These are phyloP conservation scores for Dryadomyces quercivorus DNA, from an alignment of 2,329 filamentous ascomycete genomes.

Conservation along the genomic window DNA sequence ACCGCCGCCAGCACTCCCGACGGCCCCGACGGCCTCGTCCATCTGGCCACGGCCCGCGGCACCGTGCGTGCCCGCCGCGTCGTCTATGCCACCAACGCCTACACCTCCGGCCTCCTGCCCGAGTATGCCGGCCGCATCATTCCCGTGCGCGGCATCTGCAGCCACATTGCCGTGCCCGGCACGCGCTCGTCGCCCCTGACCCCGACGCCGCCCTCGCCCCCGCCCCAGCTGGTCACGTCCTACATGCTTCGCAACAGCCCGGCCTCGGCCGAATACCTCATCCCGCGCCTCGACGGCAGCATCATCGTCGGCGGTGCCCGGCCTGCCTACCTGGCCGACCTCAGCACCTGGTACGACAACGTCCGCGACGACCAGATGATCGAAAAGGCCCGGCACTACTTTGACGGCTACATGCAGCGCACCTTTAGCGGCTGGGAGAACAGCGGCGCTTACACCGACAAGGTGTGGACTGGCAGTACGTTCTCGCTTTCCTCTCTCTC, in stretches of 20 bases:
- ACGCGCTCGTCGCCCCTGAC: neutral
- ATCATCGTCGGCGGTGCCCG: constrained; percentile 26
- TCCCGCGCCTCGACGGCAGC: constrained; percentile 30
- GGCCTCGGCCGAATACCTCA: constrained; percentile 24
- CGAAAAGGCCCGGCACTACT: constrained; percentile 27
- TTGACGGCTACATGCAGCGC: constrained; percentile 34
- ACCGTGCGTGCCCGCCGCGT: constrained; percentile 22
- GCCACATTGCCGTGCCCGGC: constrained; percentile 4
- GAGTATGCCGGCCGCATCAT: constrained; percentile 20
- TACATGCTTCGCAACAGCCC: constrained; percentile 16
- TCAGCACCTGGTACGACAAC: constrained; percentile 30
- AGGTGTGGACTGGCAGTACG: constrained; percentile 28
- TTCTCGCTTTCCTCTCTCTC: constrained; percentile 10
- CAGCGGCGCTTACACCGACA: constrained; percentile 20
- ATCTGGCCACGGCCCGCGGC: constrained; percentile 28
- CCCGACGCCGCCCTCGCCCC: neutral
- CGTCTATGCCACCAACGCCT: constrained; percentile 23
- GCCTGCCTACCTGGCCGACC: constrained; percentile 19
- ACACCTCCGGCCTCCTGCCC: constrained; percentile 19
- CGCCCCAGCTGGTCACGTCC: constrained; percentile 4
- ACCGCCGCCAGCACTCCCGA: constrained; percentile 9
- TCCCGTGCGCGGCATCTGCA: constrained; percentile 2
- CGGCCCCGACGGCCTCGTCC: neutral
- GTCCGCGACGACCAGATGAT: constrained; percentile 32
- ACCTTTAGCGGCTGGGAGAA: constrained; percentile 36